These are phyloP conservation scores for Choiromyces venosus DNA, from an alignment of 495 filamentous ascomycete genomes.

Conservation along the genomic window DNA sequence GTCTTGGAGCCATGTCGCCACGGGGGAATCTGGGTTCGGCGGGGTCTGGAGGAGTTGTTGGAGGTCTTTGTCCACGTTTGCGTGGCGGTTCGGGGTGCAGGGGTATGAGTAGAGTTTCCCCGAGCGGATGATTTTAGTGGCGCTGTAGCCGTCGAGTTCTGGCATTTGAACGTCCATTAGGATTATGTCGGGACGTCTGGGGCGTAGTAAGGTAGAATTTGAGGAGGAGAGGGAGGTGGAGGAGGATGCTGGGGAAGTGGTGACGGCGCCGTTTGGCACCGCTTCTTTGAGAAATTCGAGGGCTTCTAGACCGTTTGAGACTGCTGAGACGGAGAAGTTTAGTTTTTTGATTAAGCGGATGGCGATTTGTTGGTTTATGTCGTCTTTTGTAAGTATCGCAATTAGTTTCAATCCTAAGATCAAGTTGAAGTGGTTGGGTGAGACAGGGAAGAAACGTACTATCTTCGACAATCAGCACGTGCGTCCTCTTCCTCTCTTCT, in stretches of 20 bases:
- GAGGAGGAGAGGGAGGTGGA: constrained; percentile 11
- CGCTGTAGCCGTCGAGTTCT: constrained; percentile 70
- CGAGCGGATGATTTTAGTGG: constrained; percentile 62
- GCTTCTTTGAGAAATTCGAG: constrained; percentile 57
- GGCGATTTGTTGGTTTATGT: constrained; percentile 74
- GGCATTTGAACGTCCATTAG: constrained; percentile 89
- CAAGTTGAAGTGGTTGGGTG: not conserved
- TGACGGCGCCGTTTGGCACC: constrained; percentile 14
- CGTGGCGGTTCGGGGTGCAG: constrained; percentile 10
- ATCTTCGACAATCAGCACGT: constrained; percentile 73
- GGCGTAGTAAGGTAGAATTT: constrained; percentile 42
- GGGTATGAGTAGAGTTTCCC: constrained; percentile 34
- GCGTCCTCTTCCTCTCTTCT: constrained; percentile 52
- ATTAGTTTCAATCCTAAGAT: not conserved
- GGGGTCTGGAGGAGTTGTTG: not conserved
- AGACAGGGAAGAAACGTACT: constrained; percentile 45
- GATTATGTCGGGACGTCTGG: constrained; percentile 57
- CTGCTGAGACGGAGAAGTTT: constrained; percentile 52
- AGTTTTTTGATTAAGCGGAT: constrained; percentile 67
- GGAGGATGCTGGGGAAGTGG: constrained; percentile 1
- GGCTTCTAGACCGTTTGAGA: constrained; percentile 66
- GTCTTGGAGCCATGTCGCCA: constrained; percentile 22
- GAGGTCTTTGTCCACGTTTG: constrained; percentile 21
- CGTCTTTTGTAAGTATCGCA: constrained; percentile 16
- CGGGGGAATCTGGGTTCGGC: constrained; percentile 10